Conservation (phyloP, 176 grass and related monocot species). For the Oryza coarctata region DNA sequence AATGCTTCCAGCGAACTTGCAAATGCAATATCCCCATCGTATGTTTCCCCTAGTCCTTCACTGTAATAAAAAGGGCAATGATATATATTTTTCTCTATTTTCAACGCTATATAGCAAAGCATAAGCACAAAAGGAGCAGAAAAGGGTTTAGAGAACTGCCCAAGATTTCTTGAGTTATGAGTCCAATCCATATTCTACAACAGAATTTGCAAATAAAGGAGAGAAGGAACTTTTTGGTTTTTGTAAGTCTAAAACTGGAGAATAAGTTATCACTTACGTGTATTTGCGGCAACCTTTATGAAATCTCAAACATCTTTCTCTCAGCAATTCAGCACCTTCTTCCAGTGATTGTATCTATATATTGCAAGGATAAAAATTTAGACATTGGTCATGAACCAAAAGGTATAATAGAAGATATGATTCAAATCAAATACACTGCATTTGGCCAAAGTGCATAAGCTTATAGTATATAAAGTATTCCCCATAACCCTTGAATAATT, state of each 20-base stretch:
- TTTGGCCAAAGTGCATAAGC: not conserved
- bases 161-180: not conserved
- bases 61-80: slow-evolving; percentile 39
- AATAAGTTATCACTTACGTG: slow-evolving; percentile 54
- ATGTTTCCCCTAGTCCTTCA: slow-evolving; percentile 88
- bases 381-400: not conserved
- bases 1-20: slow-evolving; percentile 86
- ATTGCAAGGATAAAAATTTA: slow-evolving; percentile 29
- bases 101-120: not conserved
- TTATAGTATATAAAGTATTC: not conserved
- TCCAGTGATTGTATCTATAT: slow-evolving; percentile 89
- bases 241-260: not conserved
- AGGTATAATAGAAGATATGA: not conserved
- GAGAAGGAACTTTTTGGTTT: not conserved
- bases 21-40: slow-evolving; percentile 93
- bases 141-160: not conserved
- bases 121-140: not conserved
- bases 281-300: slow-evolving; percentile 93
- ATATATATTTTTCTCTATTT: slow-evolving; percentile 7
- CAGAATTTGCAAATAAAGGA: slow-evolving; percentile 3
- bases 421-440: not conserved
- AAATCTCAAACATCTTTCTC: slow-evolving; percentile 88
- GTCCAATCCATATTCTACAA: not conserved
- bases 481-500: not conserved
- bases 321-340: slow-evolving; percentile 72